Percentiles rank a stretch among this genome's conserved stretches.
These are phyloP conservation scores for Coriolopsis trogii DNA, from an alignment of 1,284 basidiomycete species.

Conservation along the genomic window DNA sequence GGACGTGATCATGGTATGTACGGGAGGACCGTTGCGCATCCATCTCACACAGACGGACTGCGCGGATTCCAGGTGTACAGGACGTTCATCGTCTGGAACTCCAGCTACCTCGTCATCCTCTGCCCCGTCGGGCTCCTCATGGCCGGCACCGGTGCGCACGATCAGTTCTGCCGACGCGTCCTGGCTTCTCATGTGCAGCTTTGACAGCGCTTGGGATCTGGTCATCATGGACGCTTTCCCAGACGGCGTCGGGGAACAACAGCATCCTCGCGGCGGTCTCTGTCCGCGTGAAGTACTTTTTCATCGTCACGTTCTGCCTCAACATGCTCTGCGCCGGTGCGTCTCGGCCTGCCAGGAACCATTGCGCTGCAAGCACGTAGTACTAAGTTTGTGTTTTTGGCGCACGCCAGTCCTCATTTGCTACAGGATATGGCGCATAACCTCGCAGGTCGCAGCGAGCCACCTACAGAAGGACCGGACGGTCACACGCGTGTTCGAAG, in stretches of 20 bases:
- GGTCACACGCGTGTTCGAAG: slow-evolving; percentile 6
- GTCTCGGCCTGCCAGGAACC: background rate
- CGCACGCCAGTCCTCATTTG: slow-evolving; percentile 1
- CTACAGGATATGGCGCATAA: slow-evolving; percentile 5
- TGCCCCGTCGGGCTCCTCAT: background rate
- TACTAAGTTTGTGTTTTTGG: background rate
- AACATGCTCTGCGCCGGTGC: slow-evolving; percentile 10
- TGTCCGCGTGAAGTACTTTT: slow-evolving; percentile 5
- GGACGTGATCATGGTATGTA: slow-evolving; percentile 10
- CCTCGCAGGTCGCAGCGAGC: background rate
- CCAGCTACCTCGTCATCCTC: background rate
- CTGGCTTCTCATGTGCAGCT: background rate
- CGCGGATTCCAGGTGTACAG: slow-evolving; percentile 6
- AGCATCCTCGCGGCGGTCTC: slow-evolving; percentile 5
- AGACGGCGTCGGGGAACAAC: background rate
- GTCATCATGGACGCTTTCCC: slow-evolving; percentile 9
- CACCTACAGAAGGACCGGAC: background rate
- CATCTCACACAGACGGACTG: background rate
- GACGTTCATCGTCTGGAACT: slow-evolving; percentile 10
- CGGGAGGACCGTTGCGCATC: no score
- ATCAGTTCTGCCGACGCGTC: background rate
- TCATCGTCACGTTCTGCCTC: slow-evolving; percentile 7
- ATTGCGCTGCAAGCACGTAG: background rate
- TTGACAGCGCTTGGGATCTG: slow-evolving; percentile 9
- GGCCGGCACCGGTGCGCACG: background rate